Evolutionary conservation across 2,329 filamentous ascomycete genomes (phyloP), one percentile per base, ranked within the genome.

Genomic region (Trichophaea hybrida): DNA sequence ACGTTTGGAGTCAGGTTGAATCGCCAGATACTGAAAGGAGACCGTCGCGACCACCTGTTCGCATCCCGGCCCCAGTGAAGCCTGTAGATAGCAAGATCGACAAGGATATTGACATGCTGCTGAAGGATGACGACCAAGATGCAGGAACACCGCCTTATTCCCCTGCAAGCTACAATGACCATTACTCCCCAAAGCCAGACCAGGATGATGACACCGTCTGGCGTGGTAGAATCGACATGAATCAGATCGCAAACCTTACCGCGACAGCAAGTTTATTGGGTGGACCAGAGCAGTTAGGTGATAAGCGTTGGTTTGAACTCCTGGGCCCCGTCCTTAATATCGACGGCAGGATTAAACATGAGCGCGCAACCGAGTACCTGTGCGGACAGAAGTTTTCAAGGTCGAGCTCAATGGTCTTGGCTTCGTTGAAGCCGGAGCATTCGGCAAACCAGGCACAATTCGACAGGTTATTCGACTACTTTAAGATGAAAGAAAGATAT

Each of bases 321-420:
- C 80, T 95, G 6, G 86, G 88, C 0, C 75, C 79, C 34, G 78
- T 76, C 6, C 75, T 93, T 34, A 81, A 79, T 5, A 84, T 93
- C 24, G 84, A 84, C 52, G 88, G 87, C 1, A 82, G 93, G 15
- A 93, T 98, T 61, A 81, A 86, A 55, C 82, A 88, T 66, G 79
- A 85, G 61, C 85, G 85, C 65, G 93, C 91, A 8, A 88, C 89
- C 59, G 88, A 94, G 62, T 98, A 98, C 69, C 82, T 98, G 0
- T 93, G 88, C 69, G 83, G 88, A 55, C 77, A 97, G 62, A 82
- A 88, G 10, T 94, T 87, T 71, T 80, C 80, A 56, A 63, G 63
- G 57, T 83, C 83, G 55, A 90, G 87, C 1, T 93, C 97, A 69
- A 82, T 98, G 5, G 80, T 88, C 1, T 86, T 97, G 24, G 80